Evolutionary conservation across 108 stramenopile genomes (phyloP), one percentile per base, ranked within the genome.

Genomic region (Discostella stelligeroides): DNA sequence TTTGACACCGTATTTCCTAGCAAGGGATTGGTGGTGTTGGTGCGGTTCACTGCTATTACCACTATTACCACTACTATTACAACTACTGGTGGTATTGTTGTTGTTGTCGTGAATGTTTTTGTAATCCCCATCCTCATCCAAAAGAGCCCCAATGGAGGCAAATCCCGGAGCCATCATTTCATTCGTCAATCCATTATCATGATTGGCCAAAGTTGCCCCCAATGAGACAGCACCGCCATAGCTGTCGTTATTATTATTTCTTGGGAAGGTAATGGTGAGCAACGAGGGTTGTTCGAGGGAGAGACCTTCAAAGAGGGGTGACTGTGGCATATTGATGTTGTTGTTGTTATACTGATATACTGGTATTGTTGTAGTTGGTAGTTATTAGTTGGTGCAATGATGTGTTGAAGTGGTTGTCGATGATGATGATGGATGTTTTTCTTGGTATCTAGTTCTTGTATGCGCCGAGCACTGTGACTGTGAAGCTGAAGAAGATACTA

Each of bases 81-180:
- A 5, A 12, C n/a, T 28, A 18, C 20, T 20, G 49, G 21, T 1
- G 49, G 85, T 87, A 14, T 85, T 82, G 23, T 84, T 82, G 55
- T 58, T 25, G 24, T 40, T 14, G 38, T 2, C 0, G 17, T 18
- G 0, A 23, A n/a, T 12, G 18, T 17, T 25, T 20, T 54, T 40
- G 6, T n/a, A 6, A 23, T n/a, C 0, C 28, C 61, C 61, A 37
- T 60, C 27, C 17, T 53, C 65, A 29, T 74, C 72, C 2, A 90
- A 39, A 42, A 92, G 55, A 0, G 68, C 60, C 0, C 82, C 86
- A 12, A 92, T 75, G 15, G 81, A 66, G 21, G 89, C 89, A 67
- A 81, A 92, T 24, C 86, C 83, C 8, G 92, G 92, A 10, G 73
- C 25, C 61, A 89, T 90, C 89, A 92, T 92, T 58, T 91, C 90